Base-by-base conservation (phyloP, 2,329 filamentous ascomycete genomes). In the Pseudogymnoascus sp. region DNA sequence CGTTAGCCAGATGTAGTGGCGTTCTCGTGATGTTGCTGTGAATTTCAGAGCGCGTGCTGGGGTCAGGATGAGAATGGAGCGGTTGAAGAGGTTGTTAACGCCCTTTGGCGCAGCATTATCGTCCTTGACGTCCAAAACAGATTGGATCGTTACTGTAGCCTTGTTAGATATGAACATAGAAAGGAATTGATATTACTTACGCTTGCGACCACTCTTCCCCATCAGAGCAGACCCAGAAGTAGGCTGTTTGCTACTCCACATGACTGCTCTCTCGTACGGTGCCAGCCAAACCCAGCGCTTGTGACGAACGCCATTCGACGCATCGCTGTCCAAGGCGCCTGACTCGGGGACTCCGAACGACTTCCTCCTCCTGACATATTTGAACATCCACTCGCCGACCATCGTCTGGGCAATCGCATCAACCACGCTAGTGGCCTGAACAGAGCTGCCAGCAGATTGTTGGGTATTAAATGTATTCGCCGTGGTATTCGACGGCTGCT, bases 241-340 rank as follows among this genome's bases (percentile, higher is more conserved):
- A 14, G 95, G 95, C 76, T 99, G 95, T 80, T 96, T 97, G 81
- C 89, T 96, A 76, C 93, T 97, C 95, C 95, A 99, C 75, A 99
- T 90, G 65, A 99, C 93, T 11, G 93, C 89, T 66, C 93, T 84
- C 76, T 99, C 95, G 72, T 99, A 97, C 2, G 95, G 95, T 16
- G 93, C 95, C 67, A 99, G 84, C 95, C 95, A 99, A 1, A 99
- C 95, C 95, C 95, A 99, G 74, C 95, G 84, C 78, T 93, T 97
- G 75, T 99, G 95, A 31, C 95, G 89, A 68, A 85, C 85, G 69
- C 83, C 85, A 67, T 79, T 82, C 25, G 50, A 31, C 18, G 79
- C 81, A 64, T 89, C 87, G 67, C 85, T 87, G 75, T 90, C 87
- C 66, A 81, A 88, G 66, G 89, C 85, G 68, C 82, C 85, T 23